Conservation (phyloP, 2,329 filamentous ascomycete genomes). For the Xylaria sp. region DNA sequence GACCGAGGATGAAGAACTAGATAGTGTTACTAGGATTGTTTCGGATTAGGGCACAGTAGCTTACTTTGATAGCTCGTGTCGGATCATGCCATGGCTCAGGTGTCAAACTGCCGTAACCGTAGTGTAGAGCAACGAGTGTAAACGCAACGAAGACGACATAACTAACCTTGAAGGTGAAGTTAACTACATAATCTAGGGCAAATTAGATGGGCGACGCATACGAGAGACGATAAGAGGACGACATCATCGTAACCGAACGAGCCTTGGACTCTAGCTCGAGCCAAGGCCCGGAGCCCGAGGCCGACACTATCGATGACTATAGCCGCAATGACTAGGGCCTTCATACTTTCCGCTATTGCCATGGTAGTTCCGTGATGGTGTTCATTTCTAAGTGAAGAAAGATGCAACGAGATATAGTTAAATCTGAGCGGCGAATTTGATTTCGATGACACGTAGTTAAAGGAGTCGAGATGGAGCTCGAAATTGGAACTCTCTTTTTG, state of each 20-base stretch:
- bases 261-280: neutral
- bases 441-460: too few relatives aligned
- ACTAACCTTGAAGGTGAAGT: neutral
- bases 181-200: neutral
- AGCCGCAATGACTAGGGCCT: neutral
- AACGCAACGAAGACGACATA: constrained; percentile 1
- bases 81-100: constrained; percentile 6
- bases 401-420: neutral
- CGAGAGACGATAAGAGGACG: neutral
- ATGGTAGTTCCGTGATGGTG: neutral
- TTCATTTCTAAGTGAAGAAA: neutral
- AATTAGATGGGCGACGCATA: neutral
- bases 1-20: neutral
- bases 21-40: neutral
- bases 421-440: too few relatives aligned
- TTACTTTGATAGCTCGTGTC: constrained; percentile 1
- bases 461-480: too few relatives aligned
- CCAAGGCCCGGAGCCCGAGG: neutral
- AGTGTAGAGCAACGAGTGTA: constrained; percentile 3
- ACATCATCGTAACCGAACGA: constrained; percentile 7
- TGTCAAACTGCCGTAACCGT: neutral
- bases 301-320: neutral
- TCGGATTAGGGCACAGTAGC: neutral
- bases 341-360: neutral
- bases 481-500: too few relatives aligned